phyloP scores from a whole-genome alignment of 2,329 filamentous ascomycete species.

The Acephala macrosclerotiorum region DNA sequence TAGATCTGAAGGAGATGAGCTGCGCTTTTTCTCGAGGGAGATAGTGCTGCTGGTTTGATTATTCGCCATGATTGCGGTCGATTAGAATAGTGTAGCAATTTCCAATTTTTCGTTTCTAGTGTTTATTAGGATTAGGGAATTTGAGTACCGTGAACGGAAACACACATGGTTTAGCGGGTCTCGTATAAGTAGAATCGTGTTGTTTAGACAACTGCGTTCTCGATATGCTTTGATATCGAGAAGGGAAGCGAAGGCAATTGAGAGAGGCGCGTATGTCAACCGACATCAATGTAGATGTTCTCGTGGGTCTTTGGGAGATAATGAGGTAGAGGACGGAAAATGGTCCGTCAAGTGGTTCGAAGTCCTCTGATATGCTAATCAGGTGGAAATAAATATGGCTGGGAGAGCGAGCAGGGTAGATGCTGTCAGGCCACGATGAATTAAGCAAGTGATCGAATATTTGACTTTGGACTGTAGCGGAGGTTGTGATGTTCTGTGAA shows the following conservation, averaged over 20 bases:
- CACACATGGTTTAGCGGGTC: slow-evolving; percentile 38
- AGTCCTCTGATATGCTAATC: background rate
- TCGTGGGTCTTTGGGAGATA: slow-evolving; percentile 18
- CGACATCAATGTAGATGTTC: slow-evolving; percentile 59
- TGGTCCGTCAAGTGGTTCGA: slow-evolving; percentile 21
- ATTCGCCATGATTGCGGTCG: slow-evolving; percentile 43
- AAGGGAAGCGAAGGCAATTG: slow-evolving; percentile 60
- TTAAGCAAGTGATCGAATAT: slow-evolving; percentile 19
- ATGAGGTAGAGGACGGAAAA: slow-evolving; percentile 21
- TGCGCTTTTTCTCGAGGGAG: slow-evolving; percentile 42
- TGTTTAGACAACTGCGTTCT: slow-evolving; percentile 62
- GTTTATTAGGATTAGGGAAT: slow-evolving; percentile 16
- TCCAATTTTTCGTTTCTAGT: slow-evolving; percentile 26
- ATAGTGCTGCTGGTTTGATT: slow-evolving; percentile 48
- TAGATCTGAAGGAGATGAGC: slow-evolving; percentile 38
- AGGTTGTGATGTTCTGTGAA: slow-evolving; percentile 10
- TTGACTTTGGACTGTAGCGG: slow-evolving; percentile 6
- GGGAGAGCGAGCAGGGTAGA: slow-evolving; percentile 6
- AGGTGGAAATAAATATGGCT: slow-evolving; percentile 1
- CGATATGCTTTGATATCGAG: slow-evolving; percentile 62
- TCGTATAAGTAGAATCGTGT: slow-evolving; percentile 56
- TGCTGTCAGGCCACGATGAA: slow-evolving; percentile 12
- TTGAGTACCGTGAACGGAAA: slow-evolving; percentile 8
- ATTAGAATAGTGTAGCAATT: slow-evolving; percentile 2
- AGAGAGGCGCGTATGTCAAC: slow-evolving; percentile 62